phyloP scores from a whole-genome alignment of 1,284 basidiomycete species.

The Tetrapyrgos nigripes region DNA sequence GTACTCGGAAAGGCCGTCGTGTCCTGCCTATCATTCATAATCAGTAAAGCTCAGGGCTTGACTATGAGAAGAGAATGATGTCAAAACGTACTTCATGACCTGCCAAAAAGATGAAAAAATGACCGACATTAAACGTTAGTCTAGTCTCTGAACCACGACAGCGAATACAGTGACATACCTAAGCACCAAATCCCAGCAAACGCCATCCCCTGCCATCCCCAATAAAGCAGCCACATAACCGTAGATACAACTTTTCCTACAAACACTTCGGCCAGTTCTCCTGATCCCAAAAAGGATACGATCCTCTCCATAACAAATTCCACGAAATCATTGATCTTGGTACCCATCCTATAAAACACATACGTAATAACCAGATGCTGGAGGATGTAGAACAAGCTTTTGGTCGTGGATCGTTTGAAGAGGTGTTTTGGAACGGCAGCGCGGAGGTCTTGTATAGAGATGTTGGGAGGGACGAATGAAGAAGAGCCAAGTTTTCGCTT shows the following conservation, averaged over 20 bases:
- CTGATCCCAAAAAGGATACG: constrained; percentile 27
- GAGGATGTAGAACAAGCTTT: constrained; percentile 63
- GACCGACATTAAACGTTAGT: too few species aligned
- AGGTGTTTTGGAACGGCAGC: constrained; percentile 65
- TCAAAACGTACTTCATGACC: constrained; percentile 12
- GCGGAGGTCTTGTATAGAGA: constrained; percentile 52
- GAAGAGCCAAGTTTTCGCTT: constrained; percentile 31
- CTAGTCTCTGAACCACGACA: neutral
- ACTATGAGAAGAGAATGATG: neutral
- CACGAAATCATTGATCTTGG: constrained; percentile 60
- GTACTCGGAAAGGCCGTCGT: constrained; percentile 50
- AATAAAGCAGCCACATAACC: constrained; percentile 63
- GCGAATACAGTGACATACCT: too few species aligned
- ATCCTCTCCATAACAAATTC: constrained; percentile 36
- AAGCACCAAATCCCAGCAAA: constrained; percentile 62
- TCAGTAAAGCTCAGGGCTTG: neutral
- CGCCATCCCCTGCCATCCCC: constrained; percentile 68
- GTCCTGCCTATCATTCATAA: constrained; percentile 53
- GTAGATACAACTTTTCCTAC: constrained; percentile 32
- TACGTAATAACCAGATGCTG: constrained; percentile 62
- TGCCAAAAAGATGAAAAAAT: neutral
- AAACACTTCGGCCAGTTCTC: constrained; percentile 44
- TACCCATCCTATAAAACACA: constrained; percentile 64
- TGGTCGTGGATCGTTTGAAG: constrained; percentile 69
- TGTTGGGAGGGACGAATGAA: constrained; percentile 38